Base-by-base conservation (phyloP, 1,139 yeast genomes). In the Taphrina sp. region DNA sequence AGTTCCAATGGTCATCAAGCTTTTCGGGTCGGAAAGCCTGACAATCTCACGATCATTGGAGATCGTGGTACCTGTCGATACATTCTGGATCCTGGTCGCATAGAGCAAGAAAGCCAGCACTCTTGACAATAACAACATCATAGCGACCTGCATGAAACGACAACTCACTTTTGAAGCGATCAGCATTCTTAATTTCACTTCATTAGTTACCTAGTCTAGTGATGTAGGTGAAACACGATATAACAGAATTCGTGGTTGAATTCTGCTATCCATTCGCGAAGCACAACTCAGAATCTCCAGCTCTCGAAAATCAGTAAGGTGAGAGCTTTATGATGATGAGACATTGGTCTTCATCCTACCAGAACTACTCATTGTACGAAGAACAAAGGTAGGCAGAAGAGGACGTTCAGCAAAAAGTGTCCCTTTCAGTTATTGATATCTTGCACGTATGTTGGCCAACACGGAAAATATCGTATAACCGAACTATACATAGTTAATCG, bases 41-140 rank as follows among this genome's bases (percentile, higher is more conserved):
- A 26, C 16, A 61, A 42, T 28, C 28, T 49, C 31, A 31, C 54
- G 7, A 59, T 49, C 36, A 17, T 56, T 5, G 61, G 63, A 3
- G 63, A 60, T 29, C 42, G 51, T 20, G 63, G 63, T 5, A 59
- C 63, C 3, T 54, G 58, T 24, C 42, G 63, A 19, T 61, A 45
- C 36, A 54, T 61, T 14, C 34, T 61, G 16, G 61, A 60, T 31
- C 58, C 57, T 44, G 57, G 51, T 22, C 57, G 63, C 16, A 7
- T 49, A 35, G 39, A 38, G n/a, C n/a, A n/a, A n/a, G n/a, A n/a
- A n/a, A n/a, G n/a, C n/a, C n/a, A n/a, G n/a, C n/a, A n/a, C n/a
- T n/a, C n/a, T n/a, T n/a, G n/a, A n/a, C n/a, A n/a, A n/a, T n/a
- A n/a, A n/a, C n/a, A n/a, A n/a, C n/a, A n/a, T n/a, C n/a, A n/a